These are phyloP conservation scores for Hemisphaericaspora lyxosophila DNA, from an alignment of 1,139 yeast species.

Conservation along the genomic window DNA sequence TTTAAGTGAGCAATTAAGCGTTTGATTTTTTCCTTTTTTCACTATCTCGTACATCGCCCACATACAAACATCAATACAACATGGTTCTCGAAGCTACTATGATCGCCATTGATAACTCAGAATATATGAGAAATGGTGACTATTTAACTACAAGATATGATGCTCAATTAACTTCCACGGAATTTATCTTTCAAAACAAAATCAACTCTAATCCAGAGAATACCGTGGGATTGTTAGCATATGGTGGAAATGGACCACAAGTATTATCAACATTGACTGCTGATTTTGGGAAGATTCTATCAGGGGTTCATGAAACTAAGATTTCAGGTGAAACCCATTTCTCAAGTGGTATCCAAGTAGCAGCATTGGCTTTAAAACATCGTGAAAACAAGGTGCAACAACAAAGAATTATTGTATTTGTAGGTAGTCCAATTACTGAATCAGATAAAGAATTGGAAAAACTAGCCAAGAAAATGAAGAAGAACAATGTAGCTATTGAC, in stretches of 20 bases:
- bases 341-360: constrained; percentile 88
- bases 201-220: constrained; percentile 89
- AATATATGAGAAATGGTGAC: constrained; percentile 94
- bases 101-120: constrained; percentile 94
- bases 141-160: constrained; percentile 85
- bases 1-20: no score
- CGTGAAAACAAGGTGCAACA: constrained; percentile 92
- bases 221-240: constrained; percentile 86
- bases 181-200: constrained; percentile 81
- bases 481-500: constrained; percentile 89
- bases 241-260: constrained; percentile 83
- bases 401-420: constrained; percentile 87
- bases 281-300: constrained; percentile 81
- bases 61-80: constrained; percentile 11
- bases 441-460: constrained; percentile 72
- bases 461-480: constrained; percentile 90
- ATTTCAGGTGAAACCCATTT: constrained; percentile 71
- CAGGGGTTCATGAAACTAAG: constrained; percentile 84
- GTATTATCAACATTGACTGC: constrained; percentile 86
- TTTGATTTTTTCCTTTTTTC: no score
- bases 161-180: constrained; percentile 93
- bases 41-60: neutral
- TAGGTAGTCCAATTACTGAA: constrained; percentile 81
- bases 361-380: constrained; percentile 94
- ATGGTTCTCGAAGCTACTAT: constrained; percentile 97